Evolutionary conservation across 441 rosid species (phyloP).

Genomic region (Rhodomyrtus psidioides): DNA sequence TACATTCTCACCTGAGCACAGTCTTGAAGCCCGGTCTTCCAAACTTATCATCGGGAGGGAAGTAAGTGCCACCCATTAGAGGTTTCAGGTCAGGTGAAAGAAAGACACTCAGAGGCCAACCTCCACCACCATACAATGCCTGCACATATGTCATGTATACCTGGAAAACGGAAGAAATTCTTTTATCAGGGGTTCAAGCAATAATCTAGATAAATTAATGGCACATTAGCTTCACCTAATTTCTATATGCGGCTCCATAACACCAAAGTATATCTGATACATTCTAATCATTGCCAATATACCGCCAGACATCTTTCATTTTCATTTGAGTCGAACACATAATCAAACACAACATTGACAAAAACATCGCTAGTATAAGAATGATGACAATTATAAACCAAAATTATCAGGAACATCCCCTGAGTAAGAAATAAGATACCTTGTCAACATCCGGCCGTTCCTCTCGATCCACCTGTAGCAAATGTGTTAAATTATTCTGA

Average conservation of each 20-base stretch:
- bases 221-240: background rate
- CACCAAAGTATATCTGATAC: background rate
- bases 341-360: background rate
- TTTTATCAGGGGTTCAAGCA: background rate
- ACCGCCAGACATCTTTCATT: background rate
- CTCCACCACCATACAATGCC: slow-evolving; percentile 89
- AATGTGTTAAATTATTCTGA: slow-evolving; percentile 10
- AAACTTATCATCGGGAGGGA: slow-evolving; percentile 81
- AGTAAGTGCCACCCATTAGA: slow-evolving; percentile 95
- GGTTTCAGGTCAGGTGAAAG: slow-evolving; percentile 96
- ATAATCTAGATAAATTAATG: background rate
- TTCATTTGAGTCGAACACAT: background rate
- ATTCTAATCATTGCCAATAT: background rate
- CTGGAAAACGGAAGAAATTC: slow-evolving; percentile 16
- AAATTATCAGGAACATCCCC: background rate
- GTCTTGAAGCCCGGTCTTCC: slow-evolving; percentile 97
- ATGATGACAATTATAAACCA: background rate
- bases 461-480: slow-evolving; percentile 82
- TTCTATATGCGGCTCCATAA: background rate
- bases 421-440: slow-evolving; percentile 26
- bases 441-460: slow-evolving; percentile 97
- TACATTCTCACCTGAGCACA: slow-evolving; percentile 43
- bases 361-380: background rate
- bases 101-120: slow-evolving; percentile 92
- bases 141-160: slow-evolving; percentile 95